Evolutionary conservation across 208 protist genomes (phyloP).

Genomic region (Vickermania spadyakhi): DNA sequence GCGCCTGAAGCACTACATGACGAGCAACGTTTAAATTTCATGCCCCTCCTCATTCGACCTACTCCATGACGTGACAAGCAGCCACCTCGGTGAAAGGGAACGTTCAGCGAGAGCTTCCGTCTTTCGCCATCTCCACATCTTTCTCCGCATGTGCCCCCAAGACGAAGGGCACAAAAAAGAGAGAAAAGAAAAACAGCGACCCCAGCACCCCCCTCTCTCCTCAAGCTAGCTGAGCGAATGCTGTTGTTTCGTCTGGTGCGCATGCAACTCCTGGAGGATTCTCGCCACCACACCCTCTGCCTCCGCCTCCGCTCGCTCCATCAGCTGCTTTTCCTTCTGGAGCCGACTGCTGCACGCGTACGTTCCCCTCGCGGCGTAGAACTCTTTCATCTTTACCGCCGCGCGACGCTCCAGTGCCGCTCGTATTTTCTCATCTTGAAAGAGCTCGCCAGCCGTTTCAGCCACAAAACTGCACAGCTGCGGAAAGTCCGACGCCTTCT

Average conservation of each 20-base stretch:
- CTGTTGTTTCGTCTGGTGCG: slow-evolving; percentile 14
- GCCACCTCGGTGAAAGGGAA: too few relatives aligned
- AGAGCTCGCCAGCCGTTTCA: slow-evolving; percentile 50
- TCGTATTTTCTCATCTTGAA: slow-evolving; percentile 45
- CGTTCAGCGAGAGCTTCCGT: too few relatives aligned
- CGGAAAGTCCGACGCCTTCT: slow-evolving; percentile 19
- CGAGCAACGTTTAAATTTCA: too few relatives aligned
- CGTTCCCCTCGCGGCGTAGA: slow-evolving; percentile 12
- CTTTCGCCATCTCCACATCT: too few relatives aligned
- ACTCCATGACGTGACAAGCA: too few relatives aligned
- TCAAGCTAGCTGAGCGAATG: too few relatives aligned
- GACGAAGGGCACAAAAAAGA: too few relatives aligned
- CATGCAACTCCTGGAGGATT: slow-evolving; percentile 67
- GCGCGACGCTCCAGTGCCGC: slow-evolving; percentile 58
- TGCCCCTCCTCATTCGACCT: too few relatives aligned
- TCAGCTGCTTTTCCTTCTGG: slow-evolving; percentile 45
- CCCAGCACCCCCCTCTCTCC: too few relatives aligned
- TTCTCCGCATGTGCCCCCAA: too few relatives aligned
- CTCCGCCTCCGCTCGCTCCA: slow-evolving; percentile 60
- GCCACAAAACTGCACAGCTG: slow-evolving; percentile 31
- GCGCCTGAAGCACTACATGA: too few relatives aligned
- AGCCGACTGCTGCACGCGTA: slow-evolving; percentile 12
- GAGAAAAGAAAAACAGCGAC: too few relatives aligned
- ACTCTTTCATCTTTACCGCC: slow-evolving; percentile 24
- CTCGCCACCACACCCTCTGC: slow-evolving; percentile 58